Evolutionary conservation across 176 grass and related monocot genomes (phyloP).

Genomic region (Ensete glaucum): DNA sequence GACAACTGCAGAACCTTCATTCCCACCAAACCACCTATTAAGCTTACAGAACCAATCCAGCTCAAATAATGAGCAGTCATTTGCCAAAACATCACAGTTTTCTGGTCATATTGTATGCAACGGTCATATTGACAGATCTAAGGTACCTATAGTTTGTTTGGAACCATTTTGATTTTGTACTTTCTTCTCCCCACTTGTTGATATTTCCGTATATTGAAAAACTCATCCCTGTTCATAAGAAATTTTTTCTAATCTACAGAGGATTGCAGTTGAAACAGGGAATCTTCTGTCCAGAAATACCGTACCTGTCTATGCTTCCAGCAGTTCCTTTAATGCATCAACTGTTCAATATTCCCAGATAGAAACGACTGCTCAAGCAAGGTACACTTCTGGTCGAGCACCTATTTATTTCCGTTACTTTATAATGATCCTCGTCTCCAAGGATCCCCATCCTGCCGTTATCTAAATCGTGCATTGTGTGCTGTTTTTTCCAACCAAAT

Average conservation of each 20-base stretch:
- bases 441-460: not conserved
- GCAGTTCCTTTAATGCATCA: conserved; percentile 21
- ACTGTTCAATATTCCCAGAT: conserved; percentile 11
- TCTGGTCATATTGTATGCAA: not conserved
- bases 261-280: not conserved
- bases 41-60: not conserved
- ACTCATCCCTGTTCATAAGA: not conserved
- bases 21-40: not conserved
- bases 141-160: conserved; percentile 8
- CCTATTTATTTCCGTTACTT: not conserved
- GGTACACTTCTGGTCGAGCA: not conserved
- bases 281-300: not conserved
- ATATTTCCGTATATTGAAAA: not conserved
- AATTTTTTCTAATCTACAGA: conserved; percentile 13
- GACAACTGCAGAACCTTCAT: not conserved
- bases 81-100: conserved; percentile 4
- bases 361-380: conserved; percentile 15
- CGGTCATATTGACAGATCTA: not conserved
- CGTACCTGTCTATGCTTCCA: not conserved
- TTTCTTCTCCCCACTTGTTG: not conserved
- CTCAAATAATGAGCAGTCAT: conserved; percentile 16
- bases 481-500: not conserved
- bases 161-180: not conserved
- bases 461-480: not conserved
- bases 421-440: not conserved